Percentiles rank a stretch among this genome's conserved stretches.
phyloP scores from a whole-genome alignment of 2,329 filamentous ascomycete genomes.

The Xylariales sp. region DNA sequence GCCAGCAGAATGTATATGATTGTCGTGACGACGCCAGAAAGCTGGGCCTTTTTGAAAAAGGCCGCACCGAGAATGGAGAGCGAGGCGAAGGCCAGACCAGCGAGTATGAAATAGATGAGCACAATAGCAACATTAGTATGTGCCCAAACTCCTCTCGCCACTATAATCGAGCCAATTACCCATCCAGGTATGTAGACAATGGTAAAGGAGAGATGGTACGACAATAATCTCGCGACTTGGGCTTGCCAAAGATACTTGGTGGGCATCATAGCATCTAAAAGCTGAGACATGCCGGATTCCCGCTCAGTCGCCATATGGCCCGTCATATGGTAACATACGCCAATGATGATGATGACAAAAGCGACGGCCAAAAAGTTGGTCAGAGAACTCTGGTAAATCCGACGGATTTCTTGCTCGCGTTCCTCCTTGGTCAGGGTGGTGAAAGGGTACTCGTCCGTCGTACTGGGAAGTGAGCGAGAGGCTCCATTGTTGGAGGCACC shows the following conservation, averaged over 20 bases:
- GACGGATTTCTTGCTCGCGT: conserved; percentile 72
- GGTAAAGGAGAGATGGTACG: conserved; percentile 84
- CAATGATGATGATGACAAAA: conserved; percentile 83
- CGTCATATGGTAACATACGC: conserved; percentile 86
- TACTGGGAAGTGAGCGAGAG: conserved; percentile 53
- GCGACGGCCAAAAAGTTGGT: conserved; percentile 81
- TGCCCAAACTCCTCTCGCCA: conserved; percentile 72
- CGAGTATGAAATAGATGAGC: conserved; percentile 78
- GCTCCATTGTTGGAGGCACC: conserved; percentile 55
- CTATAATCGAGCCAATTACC: conserved; percentile 78
- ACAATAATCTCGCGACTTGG: conserved; percentile 79
- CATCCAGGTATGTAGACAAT: conserved; percentile 84
- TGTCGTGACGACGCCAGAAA: conserved; percentile 84
- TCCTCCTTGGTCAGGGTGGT: conserved; percentile 77
- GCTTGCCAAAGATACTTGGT: conserved; percentile 79
- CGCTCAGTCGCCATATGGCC: conserved; percentile 88
- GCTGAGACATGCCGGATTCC: conserved; percentile 86
- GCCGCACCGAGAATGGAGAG: conserved; percentile 84
- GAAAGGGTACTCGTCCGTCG: conserved; percentile 77
- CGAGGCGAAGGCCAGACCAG: conserved; percentile 81
- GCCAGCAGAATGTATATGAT: conserved; percentile 80
- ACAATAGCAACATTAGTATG: conserved; percentile 73
- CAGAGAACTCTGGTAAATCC: conserved; percentile 77
- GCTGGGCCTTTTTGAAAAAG: conserved; percentile 87
- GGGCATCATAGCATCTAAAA: conserved; percentile 93